These are phyloP conservation scores for Penicillium sp. DNA, from an alignment of 2,329 filamentous ascomycete genomes.

Conservation along the genomic window DNA sequence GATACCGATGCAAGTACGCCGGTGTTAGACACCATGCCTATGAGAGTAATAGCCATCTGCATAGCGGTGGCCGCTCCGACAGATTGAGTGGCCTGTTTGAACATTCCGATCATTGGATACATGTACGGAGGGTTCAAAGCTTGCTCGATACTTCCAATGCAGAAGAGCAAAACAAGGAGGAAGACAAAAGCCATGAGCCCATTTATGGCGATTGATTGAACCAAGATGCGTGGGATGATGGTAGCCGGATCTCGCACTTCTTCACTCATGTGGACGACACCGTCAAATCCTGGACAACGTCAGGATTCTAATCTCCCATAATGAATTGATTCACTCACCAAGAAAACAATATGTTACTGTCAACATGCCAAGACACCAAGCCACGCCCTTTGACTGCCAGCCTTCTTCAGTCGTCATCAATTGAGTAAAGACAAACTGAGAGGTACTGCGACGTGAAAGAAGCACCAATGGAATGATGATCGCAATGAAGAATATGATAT, in stretches of 20 bases:
- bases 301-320: neutral
- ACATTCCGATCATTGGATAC: conserved; percentile 48
- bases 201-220: conserved; percentile 47
- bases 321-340: conserved; percentile 15
- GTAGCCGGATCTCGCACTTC: conserved; percentile 47
- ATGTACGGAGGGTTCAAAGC: conserved; percentile 23
- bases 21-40: conserved; percentile 43
- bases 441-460: conserved; percentile 31
- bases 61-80: conserved; percentile 43
- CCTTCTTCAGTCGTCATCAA: conserved; percentile 47
- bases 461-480: conserved; percentile 38
- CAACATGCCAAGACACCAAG: conserved; percentile 46
- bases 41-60: conserved; percentile 38
- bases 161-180: conserved; percentile 45
- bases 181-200: conserved; percentile 44
- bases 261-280: conserved; percentile 51
- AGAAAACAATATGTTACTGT: conserved; percentile 31
- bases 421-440: conserved; percentile 44
- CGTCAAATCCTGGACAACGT: conserved; percentile 43
- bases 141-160: conserved; percentile 42
- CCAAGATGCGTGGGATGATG: conserved; percentile 47
- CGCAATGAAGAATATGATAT: conserved; percentile 40
- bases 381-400: conserved; percentile 46
- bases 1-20: conserved; percentile 43
- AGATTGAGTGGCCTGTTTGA: conserved; percentile 43